These are phyloP conservation scores for Diaporthe nobilis DNA, from an alignment of 2,329 filamentous ascomycete species.

Conservation along the genomic window DNA sequence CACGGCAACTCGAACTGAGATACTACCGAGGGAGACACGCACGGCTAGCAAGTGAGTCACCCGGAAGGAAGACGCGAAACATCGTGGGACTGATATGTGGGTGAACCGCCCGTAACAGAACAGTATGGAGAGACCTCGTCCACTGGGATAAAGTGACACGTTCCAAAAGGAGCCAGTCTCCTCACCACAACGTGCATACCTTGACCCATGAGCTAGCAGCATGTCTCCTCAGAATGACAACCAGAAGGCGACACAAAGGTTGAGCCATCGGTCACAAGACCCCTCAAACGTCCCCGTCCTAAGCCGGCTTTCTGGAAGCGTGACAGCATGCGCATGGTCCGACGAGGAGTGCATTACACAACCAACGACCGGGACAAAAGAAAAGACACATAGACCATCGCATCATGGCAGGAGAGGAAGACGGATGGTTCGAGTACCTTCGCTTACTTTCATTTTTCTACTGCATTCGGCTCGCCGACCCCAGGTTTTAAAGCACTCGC, in stretches of 20 bases:
- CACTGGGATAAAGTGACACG: background rate
- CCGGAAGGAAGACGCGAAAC: background rate
- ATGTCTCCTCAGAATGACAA: too few species aligned
- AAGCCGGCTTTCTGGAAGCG: background rate
- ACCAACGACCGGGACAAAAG: background rate
- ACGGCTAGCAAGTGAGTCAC: background rate
- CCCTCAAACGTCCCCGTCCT: background rate
- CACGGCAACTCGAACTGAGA: background rate
- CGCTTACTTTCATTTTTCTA: background rate
- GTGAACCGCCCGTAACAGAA: background rate
- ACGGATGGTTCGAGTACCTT: background rate
- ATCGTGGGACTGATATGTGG: background rate
- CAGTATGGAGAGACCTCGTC: background rate
- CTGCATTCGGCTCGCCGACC: constrained; percentile 16
- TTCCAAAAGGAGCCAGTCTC: background rate
- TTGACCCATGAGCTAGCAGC: background rate
- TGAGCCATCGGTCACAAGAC: too few species aligned
- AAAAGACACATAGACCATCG: background rate
- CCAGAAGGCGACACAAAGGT: background rate
- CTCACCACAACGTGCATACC: background rate
- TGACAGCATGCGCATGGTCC: too few species aligned
- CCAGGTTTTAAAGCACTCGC: background rate
- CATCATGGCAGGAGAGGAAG: background rate
- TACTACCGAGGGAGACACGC: background rate
- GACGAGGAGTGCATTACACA: too few species aligned